phyloP scores from a whole-genome alignment of 345 rosid species.

The Gossypium arboreum region DNA sequence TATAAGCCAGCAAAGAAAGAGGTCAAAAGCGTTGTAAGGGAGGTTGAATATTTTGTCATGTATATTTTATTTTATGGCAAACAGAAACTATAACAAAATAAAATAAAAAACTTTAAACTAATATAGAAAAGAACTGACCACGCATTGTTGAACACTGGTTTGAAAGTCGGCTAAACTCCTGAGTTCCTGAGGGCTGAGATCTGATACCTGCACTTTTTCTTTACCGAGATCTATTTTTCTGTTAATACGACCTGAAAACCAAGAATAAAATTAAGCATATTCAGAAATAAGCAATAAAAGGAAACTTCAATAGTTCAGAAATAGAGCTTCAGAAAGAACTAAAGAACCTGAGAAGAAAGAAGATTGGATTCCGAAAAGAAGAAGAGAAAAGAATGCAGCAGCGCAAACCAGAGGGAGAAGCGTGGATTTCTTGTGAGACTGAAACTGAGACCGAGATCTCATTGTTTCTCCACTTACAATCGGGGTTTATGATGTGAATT shows the following conservation, averaged over 20 bases:
- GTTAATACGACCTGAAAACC: constrained; percentile 33
- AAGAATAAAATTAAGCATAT: background rate
- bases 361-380: constrained; percentile 63
- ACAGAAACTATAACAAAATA: background rate
- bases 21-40: background rate
- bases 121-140: constrained; percentile 46
- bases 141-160: constrained; percentile 74
- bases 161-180: constrained; percentile 59
- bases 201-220: constrained; percentile 39
- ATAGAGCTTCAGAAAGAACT: background rate
- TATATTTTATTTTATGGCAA: background rate
- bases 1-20: background rate
- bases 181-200: constrained; percentile 40
- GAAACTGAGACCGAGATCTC: constrained; percentile 38
- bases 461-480: constrained; percentile 23
- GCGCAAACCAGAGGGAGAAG: constrained; percentile 52
- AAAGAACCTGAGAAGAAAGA: constrained; percentile 59
- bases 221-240: constrained; percentile 33
- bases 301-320: background rate
- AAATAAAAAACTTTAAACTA: background rate
- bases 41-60: background rate
- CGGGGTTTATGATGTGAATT: background rate
- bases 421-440: constrained; percentile 38
- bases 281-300: background rate
- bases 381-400: constrained; percentile 47